Evolutionary conservation across 768 basidiomycete genomes (phyloP), one percentile per base, ranked within the genome.

Genomic region (Bullera alba): DNA sequence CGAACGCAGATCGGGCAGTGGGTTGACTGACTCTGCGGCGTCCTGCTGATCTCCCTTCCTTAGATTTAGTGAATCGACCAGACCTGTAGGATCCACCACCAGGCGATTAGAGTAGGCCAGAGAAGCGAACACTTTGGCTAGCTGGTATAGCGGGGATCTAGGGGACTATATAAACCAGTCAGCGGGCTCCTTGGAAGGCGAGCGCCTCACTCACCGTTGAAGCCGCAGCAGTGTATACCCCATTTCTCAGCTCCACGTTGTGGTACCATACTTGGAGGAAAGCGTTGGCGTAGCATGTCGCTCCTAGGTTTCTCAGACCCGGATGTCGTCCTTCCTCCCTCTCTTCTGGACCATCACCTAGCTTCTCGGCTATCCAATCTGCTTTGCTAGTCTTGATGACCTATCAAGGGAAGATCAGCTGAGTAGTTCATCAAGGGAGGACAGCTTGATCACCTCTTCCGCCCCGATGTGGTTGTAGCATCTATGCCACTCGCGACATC

Each of bases 181-280:
- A 48, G 42, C 37, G 34, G 87, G 3, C n/a, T n/a, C n/a, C n/a
- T n/a, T n/a, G n/a, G n/a, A 83, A 85, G 3, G 80, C 80, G 74
- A 85, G 85, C 4, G 86, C 77, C 57, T 85, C 83, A 61, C 84
- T 86, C 48, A 85, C 81, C 38, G 14, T 86, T 8, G 0, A 80
- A 75, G 0, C 82, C 80, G 35, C 88, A 90, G 37, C 77, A 75
- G 23, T 14, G 70, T 88, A 96, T 22, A 97, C 87, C 4, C 83
- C 89, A 50, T 76, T 75, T 43, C 91, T 81, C 71, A 97, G 93
- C 1, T 81, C 77, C 16, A 83, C 61, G 65, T 92, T 85, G 56
- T 89, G 83, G 71, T 82, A 95, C 93, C 93, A 96, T 12, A 93
- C 85, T 75, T 97, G 92, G 38, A 97, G 78, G 55, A 86, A 95